These are phyloP conservation scores for Solanum chilense DNA, from an alignment of 257 asterid species.

Conservation along the genomic window DNA sequence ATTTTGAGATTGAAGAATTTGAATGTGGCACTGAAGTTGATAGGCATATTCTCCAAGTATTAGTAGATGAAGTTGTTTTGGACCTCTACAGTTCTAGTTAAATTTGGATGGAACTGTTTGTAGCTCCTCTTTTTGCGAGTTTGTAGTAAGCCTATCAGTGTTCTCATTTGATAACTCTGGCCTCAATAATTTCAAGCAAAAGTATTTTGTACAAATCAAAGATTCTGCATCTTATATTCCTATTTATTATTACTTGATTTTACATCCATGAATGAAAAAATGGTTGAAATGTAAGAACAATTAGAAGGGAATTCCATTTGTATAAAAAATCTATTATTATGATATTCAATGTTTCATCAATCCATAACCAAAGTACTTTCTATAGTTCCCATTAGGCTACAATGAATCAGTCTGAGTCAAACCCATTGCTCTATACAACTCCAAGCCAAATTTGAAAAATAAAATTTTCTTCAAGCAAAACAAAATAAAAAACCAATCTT, in stretches of 20 bases:
- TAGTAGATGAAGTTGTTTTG: slow-evolving; percentile 60
- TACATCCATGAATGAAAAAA: neutral
- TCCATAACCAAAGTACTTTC: neutral
- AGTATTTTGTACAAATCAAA: neutral
- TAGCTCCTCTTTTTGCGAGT: neutral
- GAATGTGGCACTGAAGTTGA: slow-evolving; percentile 60
- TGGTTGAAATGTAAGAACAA: neutral
- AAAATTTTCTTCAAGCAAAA: neutral
- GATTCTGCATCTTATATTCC: neutral
- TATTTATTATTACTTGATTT: neutral
- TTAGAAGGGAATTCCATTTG: neutral
- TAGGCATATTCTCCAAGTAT: slow-evolving; percentile 31
- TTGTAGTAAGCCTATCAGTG: neutral
- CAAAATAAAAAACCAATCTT: neutral
- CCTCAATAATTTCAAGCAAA: neutral
- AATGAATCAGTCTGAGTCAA: neutral
- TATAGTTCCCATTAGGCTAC: neutral
- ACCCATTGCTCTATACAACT: slow-evolving; percentile 1
- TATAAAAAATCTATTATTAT: neutral
- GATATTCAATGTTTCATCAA: neutral
- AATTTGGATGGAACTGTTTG: neutral
- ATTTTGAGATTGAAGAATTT: slow-evolving; percentile 41
- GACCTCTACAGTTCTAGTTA: slow-evolving; percentile 25
- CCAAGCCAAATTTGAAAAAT: neutral
- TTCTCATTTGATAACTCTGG: neutral